Conservation (phyloP, 805 yeast genomes). For the Kuraishia borneana region DNA sequence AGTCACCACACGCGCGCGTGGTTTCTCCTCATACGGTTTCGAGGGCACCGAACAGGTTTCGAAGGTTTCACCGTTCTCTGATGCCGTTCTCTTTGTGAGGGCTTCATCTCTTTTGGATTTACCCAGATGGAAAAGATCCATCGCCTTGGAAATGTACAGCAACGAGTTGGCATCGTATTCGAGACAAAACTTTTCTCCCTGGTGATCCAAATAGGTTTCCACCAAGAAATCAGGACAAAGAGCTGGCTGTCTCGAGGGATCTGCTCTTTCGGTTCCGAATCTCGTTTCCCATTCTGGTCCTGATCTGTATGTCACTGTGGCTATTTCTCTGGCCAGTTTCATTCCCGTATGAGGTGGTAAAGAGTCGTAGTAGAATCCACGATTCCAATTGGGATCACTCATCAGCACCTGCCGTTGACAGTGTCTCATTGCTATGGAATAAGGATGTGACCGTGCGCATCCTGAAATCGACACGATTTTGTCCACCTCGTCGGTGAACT, state of each 20-base stretch:
- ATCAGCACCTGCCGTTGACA: constrained; percentile 87
- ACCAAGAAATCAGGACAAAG: constrained; percentile 88
- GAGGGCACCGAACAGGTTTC: constrained; percentile 27
- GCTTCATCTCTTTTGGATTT: constrained; percentile 32
- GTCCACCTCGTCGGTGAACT: constrained; percentile 66
- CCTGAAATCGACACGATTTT: constrained; percentile 78
- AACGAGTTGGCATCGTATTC: constrained; percentile 89
- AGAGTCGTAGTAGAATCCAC: constrained; percentile 66
- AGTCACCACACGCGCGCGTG: constrained; percentile 29
- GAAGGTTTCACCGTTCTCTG: constrained; percentile 7
- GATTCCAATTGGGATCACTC: constrained; percentile 92
- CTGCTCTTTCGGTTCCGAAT: constrained; percentile 81
- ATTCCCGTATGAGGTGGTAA: constrained; percentile 91
- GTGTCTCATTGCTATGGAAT: constrained; percentile 87
- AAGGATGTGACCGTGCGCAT: constrained; percentile 90
- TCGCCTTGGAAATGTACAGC: constrained; percentile 80
- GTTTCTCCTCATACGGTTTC: constrained; percentile 44
- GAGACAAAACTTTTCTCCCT: constrained; percentile 86
- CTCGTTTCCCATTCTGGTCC: constrained; percentile 97
- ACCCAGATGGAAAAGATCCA: constrained; percentile 88
- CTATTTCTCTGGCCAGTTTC: constrained; percentile 89
- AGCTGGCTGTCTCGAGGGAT: constrained; percentile 70
- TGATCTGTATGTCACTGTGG: constrained; percentile 86
- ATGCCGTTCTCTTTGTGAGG: constrained; percentile 22
- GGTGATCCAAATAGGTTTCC: constrained; percentile 89